Evolutionary conservation across 2,329 filamentous ascomycete species (phyloP).

Genomic region (Westerdykella aurantiaca): DNA sequence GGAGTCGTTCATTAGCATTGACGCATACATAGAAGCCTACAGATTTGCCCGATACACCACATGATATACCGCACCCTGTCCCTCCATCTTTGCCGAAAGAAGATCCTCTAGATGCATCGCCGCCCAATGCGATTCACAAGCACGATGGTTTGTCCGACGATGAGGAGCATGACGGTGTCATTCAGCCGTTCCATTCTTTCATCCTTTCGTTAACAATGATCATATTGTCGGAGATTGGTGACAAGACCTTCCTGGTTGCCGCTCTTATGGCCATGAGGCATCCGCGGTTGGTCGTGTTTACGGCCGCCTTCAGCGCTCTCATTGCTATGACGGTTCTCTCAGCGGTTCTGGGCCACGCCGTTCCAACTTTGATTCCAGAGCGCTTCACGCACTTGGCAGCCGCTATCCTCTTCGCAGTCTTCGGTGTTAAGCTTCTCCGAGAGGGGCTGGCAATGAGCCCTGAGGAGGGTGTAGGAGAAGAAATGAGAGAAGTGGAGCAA

Average conservation of each 20-base stretch:
- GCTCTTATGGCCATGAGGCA: slow-evolving; percentile 99
- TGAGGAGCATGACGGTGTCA: slow-evolving; percentile 55
- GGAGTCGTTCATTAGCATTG: slow-evolving; percentile 4
- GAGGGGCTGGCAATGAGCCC: slow-evolving; percentile 87
- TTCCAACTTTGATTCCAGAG: slow-evolving; percentile 84
- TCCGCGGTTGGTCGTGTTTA: slow-evolving; percentile 85
- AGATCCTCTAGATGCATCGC: slow-evolving; percentile 44
- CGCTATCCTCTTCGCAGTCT: slow-evolving; percentile 78
- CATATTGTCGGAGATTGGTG: slow-evolving; percentile 89
- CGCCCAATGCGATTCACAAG: slow-evolving; percentile 20
- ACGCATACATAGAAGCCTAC: slow-evolving; percentile 60
- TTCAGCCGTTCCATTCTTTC: slow-evolving; percentile 81
- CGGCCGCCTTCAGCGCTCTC: slow-evolving; percentile 85
- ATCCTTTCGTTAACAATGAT: slow-evolving; percentile 95
- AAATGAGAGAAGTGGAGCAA: slow-evolving; percentile 95
- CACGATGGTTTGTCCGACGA: slow-evolving; percentile 22
- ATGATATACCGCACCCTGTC: slow-evolving; percentile 66
- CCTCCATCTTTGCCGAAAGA: slow-evolving; percentile 59
- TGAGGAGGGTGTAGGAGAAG: slow-evolving; percentile 86
- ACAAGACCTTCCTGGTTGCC: slow-evolving; percentile 97
- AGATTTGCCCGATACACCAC: slow-evolving; percentile 71
- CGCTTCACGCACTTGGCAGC: slow-evolving; percentile 85
- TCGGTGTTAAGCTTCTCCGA: slow-evolving; percentile 74
- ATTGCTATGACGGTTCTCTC: slow-evolving; percentile 94
- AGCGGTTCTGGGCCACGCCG: slow-evolving; percentile 83